Evolutionary conservation across 73 alveolate species (phyloP).

Genomic region (Tetrahymena malaccensis): DNA sequence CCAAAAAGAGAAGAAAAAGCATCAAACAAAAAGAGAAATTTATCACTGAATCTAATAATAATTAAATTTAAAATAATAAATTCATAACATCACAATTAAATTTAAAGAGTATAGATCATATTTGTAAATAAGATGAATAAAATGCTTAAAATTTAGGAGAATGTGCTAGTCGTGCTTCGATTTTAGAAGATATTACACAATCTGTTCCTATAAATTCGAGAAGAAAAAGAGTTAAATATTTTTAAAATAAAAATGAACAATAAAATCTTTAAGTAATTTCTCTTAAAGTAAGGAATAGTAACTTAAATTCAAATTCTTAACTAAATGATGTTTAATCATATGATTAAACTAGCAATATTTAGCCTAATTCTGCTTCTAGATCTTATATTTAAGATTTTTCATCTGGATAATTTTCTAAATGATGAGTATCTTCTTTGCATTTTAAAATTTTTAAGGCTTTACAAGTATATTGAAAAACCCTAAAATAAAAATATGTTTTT

Average conservation of each 20-base stretch:
- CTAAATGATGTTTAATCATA: background rate
- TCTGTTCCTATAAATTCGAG: background rate
- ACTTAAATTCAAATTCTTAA: background rate
- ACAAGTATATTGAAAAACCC: background rate
- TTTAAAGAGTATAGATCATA: background rate
- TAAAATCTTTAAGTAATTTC: background rate
- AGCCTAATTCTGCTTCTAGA: background rate
- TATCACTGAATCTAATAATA: background rate
- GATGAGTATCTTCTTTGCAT: too few relatives aligned
- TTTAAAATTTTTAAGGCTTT: background rate
- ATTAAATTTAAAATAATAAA: background rate
- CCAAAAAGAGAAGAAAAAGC: background rate
- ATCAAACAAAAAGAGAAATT: background rate
- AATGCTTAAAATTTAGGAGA: background rate
- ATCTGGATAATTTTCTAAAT: background rate
- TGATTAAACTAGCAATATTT: background rate
- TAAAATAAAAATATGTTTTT: too few relatives aligned
- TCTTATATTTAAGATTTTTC: background rate
- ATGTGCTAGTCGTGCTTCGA: background rate
- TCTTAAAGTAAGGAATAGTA: background rate
- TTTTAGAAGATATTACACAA: background rate
- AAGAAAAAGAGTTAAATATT: background rate
- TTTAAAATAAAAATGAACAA: background rate
- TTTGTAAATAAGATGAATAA: background rate
- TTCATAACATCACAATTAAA: background rate